Evolutionary conservation across 192 early-diverging fungal species (phyloP).

Genomic region (Podochytrium sp.): DNA sequence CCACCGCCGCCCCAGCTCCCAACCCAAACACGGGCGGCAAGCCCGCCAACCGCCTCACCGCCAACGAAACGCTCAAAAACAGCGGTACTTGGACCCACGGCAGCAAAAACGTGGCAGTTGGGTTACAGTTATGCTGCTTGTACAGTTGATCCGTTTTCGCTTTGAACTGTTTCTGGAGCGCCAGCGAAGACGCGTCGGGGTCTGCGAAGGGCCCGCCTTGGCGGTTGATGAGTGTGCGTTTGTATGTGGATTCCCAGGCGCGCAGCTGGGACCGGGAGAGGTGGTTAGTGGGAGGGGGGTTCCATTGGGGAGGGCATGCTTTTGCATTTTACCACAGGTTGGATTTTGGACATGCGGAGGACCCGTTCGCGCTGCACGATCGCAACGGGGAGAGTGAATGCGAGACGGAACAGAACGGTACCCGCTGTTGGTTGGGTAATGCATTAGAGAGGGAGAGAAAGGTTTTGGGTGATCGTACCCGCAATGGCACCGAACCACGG

Average conservation of each 20-base stretch:
- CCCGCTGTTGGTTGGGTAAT: too few relatives aligned
- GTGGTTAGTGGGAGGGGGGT: too few relatives aligned
- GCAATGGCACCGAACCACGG: constrained; percentile 40
- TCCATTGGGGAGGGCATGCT: neutral
- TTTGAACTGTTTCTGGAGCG: constrained; percentile 25
- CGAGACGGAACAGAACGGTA: constrained; percentile 35
- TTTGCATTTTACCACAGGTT: constrained; percentile 26
- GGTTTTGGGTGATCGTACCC: constrained; percentile 30
- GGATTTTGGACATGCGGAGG: constrained; percentile 29
- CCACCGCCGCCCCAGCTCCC: neutral
- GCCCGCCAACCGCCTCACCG: constrained; percentile 63
- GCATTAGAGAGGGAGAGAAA: too few relatives aligned
- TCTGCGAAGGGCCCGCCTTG: neutral
- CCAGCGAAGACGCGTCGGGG: neutral
- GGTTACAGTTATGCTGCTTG: constrained; percentile 58
- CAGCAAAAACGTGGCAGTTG: constrained; percentile 62
- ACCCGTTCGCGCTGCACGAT: constrained; percentile 33
- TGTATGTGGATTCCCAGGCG: constrained; percentile 39
- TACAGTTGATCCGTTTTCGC: constrained; percentile 53
- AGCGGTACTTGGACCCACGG: constrained; percentile 81
- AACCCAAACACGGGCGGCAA: constrained; percentile 34
- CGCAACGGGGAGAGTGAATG: constrained; percentile 43
- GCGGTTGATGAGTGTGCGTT: neutral
- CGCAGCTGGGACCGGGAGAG: too few relatives aligned
- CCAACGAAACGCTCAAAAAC: constrained; percentile 69